Percentiles rank a stretch among this genome's conserved stretches.
Conservation (phyloP, 208 protist genomes). For the Kentomonas sorsogonicus region DNA sequence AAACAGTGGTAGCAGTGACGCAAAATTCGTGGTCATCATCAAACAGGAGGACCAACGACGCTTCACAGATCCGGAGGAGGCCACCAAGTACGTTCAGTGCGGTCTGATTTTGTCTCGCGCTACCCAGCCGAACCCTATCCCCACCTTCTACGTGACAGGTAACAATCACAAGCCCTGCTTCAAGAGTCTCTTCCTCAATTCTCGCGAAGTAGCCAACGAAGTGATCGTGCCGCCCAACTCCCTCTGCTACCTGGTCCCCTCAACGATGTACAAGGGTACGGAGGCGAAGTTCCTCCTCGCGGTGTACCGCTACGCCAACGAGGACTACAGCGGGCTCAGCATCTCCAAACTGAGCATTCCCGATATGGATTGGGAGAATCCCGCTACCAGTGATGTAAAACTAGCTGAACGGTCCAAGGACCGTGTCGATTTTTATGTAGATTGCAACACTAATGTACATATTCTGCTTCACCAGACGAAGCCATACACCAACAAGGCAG, state of each 20-base stretch:
- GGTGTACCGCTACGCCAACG: constrained; percentile 39
- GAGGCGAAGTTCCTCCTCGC: constrained; percentile 40
- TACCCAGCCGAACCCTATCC: constrained; percentile 26
- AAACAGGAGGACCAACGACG: constrained; percentile 61
- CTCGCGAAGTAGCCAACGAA: constrained; percentile 56
- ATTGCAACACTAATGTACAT: constrained; percentile 56
- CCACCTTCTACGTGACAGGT: constrained; percentile 55
- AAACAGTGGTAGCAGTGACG: constrained; percentile 34
- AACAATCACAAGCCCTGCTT: constrained; percentile 57
- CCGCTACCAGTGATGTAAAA: constrained; percentile 26
- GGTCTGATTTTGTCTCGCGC: constrained; percentile 41
- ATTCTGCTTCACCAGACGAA: constrained; percentile 69
- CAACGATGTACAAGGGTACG: constrained; percentile 43
- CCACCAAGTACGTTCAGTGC: constrained; percentile 54
- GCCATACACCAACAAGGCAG: constrained; percentile 26
- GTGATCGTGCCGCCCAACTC: constrained; percentile 53
- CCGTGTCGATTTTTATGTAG: constrained; percentile 76
- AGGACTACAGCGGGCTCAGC: constrained; percentile 34
- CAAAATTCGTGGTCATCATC: constrained; percentile 39
- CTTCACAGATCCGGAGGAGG: constrained; percentile 26
- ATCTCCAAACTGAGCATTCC: constrained; percentile 35
- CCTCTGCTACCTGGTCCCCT: constrained; percentile 68
- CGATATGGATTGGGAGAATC: constrained; percentile 31
- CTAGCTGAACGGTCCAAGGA: constrained; percentile 45
- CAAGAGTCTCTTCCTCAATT: constrained; percentile 79